These are phyloP conservation scores for Gossypium sturtianum DNA, from an alignment of 345 rosid species.

Conservation along the genomic window DNA sequence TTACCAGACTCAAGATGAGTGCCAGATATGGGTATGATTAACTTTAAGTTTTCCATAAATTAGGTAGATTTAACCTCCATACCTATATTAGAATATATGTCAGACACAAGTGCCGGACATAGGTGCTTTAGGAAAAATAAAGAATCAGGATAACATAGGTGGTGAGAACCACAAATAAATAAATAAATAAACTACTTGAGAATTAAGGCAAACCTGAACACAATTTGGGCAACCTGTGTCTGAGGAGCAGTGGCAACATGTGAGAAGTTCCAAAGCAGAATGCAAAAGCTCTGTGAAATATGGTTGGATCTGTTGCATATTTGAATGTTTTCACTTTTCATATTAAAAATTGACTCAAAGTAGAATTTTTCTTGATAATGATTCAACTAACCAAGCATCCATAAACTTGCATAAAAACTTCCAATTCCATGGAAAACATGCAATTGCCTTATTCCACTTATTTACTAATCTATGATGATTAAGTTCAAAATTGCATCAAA, in stretches of 20 bases:
- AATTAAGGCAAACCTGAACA: slow-evolving; percentile 45
- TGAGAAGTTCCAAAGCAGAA: slow-evolving; percentile 68
- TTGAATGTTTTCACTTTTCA: slow-evolving; percentile 1
- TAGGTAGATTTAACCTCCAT: background rate
- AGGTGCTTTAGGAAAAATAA: background rate
- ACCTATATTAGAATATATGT: background rate
- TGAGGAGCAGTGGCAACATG: slow-evolving; percentile 52
- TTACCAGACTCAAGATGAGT: background rate
- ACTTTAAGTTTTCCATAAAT: background rate
- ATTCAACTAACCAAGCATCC: background rate
- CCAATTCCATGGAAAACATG: background rate
- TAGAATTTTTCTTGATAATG: background rate
- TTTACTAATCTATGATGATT: background rate
- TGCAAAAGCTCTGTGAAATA: slow-evolving; percentile 61
- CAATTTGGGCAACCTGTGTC: slow-evolving; percentile 80
- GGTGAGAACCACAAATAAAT: background rate
- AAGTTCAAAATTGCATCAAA: background rate
- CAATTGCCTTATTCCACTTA: background rate
- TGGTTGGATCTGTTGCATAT: slow-evolving; percentile 55
- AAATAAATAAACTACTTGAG: background rate
- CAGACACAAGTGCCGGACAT: background rate
- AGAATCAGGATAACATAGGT: background rate
- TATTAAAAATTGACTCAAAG: slow-evolving; percentile 9
- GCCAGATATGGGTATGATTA: background rate
- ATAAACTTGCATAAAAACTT: background rate